Evolutionary conservation across 225 moss, liverwort and hornwort species (phyloP).

Genomic region (Marchantia paleacea): DNA sequence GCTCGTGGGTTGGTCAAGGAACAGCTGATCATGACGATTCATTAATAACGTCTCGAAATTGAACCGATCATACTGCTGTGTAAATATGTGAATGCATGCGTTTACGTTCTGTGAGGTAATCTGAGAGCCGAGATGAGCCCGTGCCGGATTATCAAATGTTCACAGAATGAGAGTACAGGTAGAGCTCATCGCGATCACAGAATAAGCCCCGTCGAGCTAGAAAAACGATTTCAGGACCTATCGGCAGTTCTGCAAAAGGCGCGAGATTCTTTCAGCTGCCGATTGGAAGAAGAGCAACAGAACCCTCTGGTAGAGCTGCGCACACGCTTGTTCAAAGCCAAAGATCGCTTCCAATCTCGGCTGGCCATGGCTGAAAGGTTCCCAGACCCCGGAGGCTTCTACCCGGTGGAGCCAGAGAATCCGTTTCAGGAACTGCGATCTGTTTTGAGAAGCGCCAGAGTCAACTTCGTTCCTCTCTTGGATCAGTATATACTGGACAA

Average conservation of each 20-base stretch:
- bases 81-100: too few species aligned
- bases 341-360: constrained; percentile 23
- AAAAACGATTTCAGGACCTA: constrained; percentile 20
- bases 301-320: constrained; percentile 17
- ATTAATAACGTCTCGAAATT: too few species aligned
- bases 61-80: too few species aligned
- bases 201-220: background rate
- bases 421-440: constrained; percentile 40
- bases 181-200: background rate
- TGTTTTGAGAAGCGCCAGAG: constrained; percentile 32
- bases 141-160: background rate
- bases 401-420: constrained; percentile 21
- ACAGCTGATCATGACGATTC: too few species aligned
- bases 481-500: constrained; percentile 33
- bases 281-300: constrained; percentile 6
- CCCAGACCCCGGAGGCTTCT: constrained; percentile 10
- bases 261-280: constrained; percentile 19
- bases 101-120: background rate
- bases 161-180: background rate
- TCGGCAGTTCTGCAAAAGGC: constrained; percentile 11
- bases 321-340: constrained; percentile 9
- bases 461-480: constrained; percentile 39
- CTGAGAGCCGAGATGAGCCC: background rate
- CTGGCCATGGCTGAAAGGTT: constrained; percentile 3
- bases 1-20: too few species aligned